Evolutionary conservation across 2,329 filamentous ascomycete species (phyloP), one percentile per base, ranked within the genome.

Genomic region (Fusarium tricinctum): DNA sequence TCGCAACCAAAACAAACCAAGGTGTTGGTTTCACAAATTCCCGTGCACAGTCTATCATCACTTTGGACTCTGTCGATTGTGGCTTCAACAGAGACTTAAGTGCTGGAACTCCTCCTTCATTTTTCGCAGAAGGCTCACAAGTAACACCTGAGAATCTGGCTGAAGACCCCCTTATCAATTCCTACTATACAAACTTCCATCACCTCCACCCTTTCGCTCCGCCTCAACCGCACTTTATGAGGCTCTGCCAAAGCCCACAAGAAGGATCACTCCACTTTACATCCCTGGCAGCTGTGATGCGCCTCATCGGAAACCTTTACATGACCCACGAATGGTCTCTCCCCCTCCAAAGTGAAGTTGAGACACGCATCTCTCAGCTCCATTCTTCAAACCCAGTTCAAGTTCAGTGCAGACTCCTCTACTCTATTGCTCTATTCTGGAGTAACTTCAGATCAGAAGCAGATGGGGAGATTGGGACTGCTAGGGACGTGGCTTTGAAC

Each of bases 401-500:
- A 30, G 78, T 80, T 1, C 81, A 82, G 43, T 72, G 71, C 12
- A 73, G 77, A 8, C 70, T 82, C 1, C 58, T 83, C 0, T 78
- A 76, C 49, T 81, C 81, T 0, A 75, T 81, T 2, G 75, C 73
- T 2, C 40, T 78, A 1, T 81, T 81, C 33, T 81, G 78, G 71
- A 60, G 73, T 9, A 73, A 74, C 12, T 61, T 76, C 2, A 73
- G 72, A 8, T 35, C 57, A 1, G 63, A 73, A 9, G 71, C 77
- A 0, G 70, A 75, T 10, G 20, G 35, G 0, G 63, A 80, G 30
- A 73, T 82, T 52, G 78, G 83, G 13, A 78, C 80, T 15, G 89
- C 90, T 0, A 84, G 87, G 13, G 80, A 84, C 5, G 68, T 91
- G 33, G 89, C 89, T 1, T 10, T 91, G 3, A 82, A 88, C 8